Base-by-base conservation (phyloP, 495 filamentous ascomycete species). In the Trichoderma reesei region DNA sequence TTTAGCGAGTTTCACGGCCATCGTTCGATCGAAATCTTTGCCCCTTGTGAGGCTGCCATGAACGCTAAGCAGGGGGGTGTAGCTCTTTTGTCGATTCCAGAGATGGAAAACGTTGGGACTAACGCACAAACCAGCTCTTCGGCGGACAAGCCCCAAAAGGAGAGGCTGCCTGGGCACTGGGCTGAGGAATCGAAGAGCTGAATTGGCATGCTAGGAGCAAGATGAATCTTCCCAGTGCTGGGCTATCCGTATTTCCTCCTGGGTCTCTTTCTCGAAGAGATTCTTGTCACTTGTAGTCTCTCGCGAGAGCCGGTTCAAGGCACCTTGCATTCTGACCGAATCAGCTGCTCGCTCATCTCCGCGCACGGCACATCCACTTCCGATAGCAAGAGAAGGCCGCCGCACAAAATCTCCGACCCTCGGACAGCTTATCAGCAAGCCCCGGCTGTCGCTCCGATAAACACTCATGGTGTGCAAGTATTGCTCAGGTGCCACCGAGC, bases 21-120 rank as follows among this genome's bases (percentile, higher is more conserved):
- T 56, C 51, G 51, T 56, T 56, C 51, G 51, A 56, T 56, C 51
- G 51, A 56, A 48, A 56, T 56, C 51, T 56, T 26, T 56, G 51
- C 51, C 51, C 51, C 51, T 56, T 56, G 51, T 56, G 51, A 56
- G 51, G 51, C 51, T 56, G 31, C 51, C 51, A 56, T 34, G 3
- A 3, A 34, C 51, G 51, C 51, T 56, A 56, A 10, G 51, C 51
- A 56, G 51, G 51, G 51, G 51, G 34, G 26, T 18, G 31, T 18
- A 46, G 42, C 42, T 46, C 42, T 39, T 46, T 46, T 46, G 42
- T 18, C 42, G 42, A 46, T 56, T 56, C 51, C 51, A 56, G 20
- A 36, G 51, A 56, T 56, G 51, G 51, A 56, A 56, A 34, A 56
- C 41, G 26, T 42, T 42, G 41, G 41, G 3, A 42, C 51, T 56